Base-by-base conservation (phyloP, 306 rosid genomes). In the Prunus davidiana region DNA sequence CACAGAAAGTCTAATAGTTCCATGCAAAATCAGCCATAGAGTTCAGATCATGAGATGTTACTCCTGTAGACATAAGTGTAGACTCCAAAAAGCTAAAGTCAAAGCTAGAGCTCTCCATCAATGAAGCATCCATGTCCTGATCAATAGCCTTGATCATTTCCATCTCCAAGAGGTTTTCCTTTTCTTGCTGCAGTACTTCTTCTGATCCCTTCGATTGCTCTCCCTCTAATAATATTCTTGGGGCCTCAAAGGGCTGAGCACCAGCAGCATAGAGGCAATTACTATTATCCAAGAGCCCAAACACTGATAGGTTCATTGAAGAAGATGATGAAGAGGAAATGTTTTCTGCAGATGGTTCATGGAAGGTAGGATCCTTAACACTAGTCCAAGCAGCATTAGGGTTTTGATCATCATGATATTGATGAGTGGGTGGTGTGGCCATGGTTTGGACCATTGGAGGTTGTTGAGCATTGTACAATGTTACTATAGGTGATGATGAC, bases 21-120 rank as follows among this genome's bases (percentile, higher is more conserved):
- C 96, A 91, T 76, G 88, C 83, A 89, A 91, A 76, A 50, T 89
- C 87, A 82, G 79, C 82, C 82, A 81, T 76, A 64, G 84, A 82
- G 63, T 80, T 72, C 20, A 81, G 61, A 73, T 91, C 90, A 60
- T 84, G 63, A 75, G 84, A 75, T 80, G 80, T 74, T 45, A 83
- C 83, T 55, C 84, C 93, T 15, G 45, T 6, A 62, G 91, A 82
- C 73, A 71, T 66, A 63, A 85, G 79, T 49, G 88, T 77, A 80
- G 89, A 80, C 67, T 91, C 96, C 77, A 83, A 47, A 82, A 87
- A 85, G 46, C 87, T 91, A 84, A 81, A 83, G 69, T 91, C 93
- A 80, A 91, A 79, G 82, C 76, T 79, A 73, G 83, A 76, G 60
- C 73, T 63, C 32, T 82, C 88, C 15, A 79, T n/a, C 9, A 73